These are phyloP conservation scores for Rhizopus delemar DNA, from an alignment of 371 early-diverging fungal species.

Conservation along the genomic window DNA sequence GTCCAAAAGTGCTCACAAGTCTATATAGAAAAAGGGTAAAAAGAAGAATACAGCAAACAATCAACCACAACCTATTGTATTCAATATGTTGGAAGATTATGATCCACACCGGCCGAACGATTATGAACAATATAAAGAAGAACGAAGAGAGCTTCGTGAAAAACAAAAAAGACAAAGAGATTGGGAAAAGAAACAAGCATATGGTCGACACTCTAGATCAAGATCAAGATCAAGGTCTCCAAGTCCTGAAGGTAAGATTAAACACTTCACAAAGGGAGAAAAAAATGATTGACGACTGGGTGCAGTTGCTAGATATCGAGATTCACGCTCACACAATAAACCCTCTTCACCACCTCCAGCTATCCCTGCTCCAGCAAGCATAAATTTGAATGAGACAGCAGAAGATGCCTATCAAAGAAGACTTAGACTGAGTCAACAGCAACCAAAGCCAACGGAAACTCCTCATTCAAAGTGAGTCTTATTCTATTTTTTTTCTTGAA, in stretches of 20 bases:
- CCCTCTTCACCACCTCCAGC: conserved; percentile 10
- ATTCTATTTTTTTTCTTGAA: neutral
- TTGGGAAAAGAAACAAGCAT: conserved; percentile 22
- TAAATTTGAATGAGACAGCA: conserved; percentile 57
- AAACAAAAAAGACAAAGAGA: conserved; percentile 25
- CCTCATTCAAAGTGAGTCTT: conserved; percentile 11
- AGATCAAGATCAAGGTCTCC: conserved; percentile 26
- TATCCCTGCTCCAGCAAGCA: conserved; percentile 7
- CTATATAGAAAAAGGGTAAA: conserved; percentile 21
- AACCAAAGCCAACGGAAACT: neutral
- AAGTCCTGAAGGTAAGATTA: conserved; percentile 21
- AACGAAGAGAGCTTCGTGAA: conserved; percentile 37
- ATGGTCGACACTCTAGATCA: conserved; percentile 24
- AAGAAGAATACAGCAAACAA: conserved; percentile 23
- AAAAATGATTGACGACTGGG: neutral
- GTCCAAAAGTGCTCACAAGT: neutral
- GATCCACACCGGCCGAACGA: conserved; percentile 66
- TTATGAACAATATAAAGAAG: conserved; percentile 61
- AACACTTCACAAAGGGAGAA: neutral
- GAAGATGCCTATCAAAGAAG: conserved; percentile 76
- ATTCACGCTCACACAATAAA: conserved; percentile 1
- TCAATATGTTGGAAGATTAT: conserved; percentile 58
- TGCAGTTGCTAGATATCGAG: neutral
- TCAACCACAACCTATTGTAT: conserved; percentile 39
- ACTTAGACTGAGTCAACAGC: conserved; percentile 48